Conservation (phyloP, 805 yeast species). For the Kodamaea restingae region DNA sequence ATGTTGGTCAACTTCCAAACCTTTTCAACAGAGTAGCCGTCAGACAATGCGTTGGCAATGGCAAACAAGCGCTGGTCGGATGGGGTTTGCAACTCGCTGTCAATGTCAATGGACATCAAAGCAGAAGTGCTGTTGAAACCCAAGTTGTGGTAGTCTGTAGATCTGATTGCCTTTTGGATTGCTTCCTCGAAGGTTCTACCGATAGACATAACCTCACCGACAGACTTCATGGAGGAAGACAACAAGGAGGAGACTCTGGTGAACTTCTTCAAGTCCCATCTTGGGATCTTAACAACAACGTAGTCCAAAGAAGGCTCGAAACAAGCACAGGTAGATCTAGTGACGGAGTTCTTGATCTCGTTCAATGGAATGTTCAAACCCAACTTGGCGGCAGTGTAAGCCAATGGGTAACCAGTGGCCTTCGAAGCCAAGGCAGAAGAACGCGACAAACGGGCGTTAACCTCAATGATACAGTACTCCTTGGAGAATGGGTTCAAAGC, state of each 20-base stretch:
- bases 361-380: constrained; percentile 90
- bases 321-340: constrained; percentile 91
- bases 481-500: constrained; percentile 90
- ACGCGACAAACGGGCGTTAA: constrained; percentile 94
- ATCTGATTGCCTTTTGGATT: constrained; percentile 94
- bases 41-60: constrained; percentile 86
- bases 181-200: constrained; percentile 98
- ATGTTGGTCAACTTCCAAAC: constrained; percentile 88
- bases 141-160: constrained; percentile 91
- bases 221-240: constrained; percentile 95
- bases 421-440: constrained; percentile 99
- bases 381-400: constrained; percentile 95
- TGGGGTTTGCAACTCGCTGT: constrained; percentile 89
- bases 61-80: constrained; percentile 97
- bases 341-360: constrained; percentile 89
- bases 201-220: constrained; percentile 97
- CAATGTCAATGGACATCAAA: constrained; percentile 87
- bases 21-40: constrained; percentile 87
- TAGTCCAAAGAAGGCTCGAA: constrained; percentile 97
- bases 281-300: constrained; percentile 95
- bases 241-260: constrained; percentile 84
- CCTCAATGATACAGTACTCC: constrained; percentile 96
- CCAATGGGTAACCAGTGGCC: constrained; percentile 98
- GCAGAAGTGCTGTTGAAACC: constrained; percentile 88
- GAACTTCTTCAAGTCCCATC: constrained; percentile 97